A percentile compares a stretch with the other conserved stretches of the same genome.
phyloP scores from a whole-genome alignment of 2,329 filamentous ascomycete genomes.

The Cercospora berteroae region DNA sequence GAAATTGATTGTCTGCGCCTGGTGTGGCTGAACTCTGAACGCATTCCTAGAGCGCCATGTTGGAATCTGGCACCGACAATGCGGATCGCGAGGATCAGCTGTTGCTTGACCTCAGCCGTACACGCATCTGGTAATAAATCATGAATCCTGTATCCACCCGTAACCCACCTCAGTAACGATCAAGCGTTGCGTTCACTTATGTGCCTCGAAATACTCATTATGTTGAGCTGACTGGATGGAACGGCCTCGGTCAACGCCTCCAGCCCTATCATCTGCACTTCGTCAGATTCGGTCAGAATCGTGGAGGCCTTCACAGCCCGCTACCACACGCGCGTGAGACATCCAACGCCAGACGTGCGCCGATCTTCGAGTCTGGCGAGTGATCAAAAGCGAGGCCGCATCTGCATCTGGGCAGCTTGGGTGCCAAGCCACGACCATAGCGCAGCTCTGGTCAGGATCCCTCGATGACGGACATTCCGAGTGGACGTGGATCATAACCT shows the following conservation, averaged over 20 bases:
- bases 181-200: not conserved
- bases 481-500: not conserved
- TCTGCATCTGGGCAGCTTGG: not conserved
- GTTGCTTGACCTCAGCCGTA: slow-evolving; percentile 6
- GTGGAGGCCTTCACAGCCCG: not conserved
- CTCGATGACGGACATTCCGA: slow-evolving; percentile 1
- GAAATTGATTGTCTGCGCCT: not conserved
- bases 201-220: not conserved
- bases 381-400: not conserved
- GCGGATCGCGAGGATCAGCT: not conserved
- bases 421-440: slow-evolving; percentile 8
- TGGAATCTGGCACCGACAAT: not conserved
- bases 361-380: not conserved
- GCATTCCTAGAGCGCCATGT: not conserved
- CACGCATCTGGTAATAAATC: slow-evolving; percentile 1
- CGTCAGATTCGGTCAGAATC: not conserved
- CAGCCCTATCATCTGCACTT: not conserved
- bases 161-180: not conserved
- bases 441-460: not conserved
- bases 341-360: slow-evolving; percentile 7
- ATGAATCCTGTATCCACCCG: not conserved
- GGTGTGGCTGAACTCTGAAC: not conserved
- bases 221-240: not conserved
- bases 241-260: not conserved
- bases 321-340: slow-evolving; percentile 12